Conservation (phyloP, 164 flowering plant genomes). For the Stephania japonica region DNA sequence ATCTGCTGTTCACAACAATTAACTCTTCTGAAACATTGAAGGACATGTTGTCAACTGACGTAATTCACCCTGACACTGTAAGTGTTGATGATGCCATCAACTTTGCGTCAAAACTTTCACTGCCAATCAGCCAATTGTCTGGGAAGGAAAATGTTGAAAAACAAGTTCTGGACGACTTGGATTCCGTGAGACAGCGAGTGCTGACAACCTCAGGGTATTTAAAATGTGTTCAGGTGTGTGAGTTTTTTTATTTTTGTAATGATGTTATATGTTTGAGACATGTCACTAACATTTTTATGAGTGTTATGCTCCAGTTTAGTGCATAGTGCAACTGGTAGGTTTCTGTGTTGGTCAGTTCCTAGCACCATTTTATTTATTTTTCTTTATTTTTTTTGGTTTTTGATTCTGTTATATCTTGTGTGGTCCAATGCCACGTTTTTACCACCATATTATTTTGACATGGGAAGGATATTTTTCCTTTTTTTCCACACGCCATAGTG, state of each 20-base stretch:
- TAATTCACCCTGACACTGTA: conserved; percentile 48
- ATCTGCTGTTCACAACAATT: conserved; percentile 43
- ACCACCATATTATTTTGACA: neutral
- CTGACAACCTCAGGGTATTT: conserved; percentile 82
- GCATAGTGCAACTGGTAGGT: neutral
- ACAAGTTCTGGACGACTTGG: conserved; percentile 55
- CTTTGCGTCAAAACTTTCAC: conserved; percentile 63
- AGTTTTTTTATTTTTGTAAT: neutral
- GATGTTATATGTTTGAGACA: neutral
- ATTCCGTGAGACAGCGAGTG: conserved; percentile 68
- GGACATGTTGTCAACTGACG: conserved; percentile 27
- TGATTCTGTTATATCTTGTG: neutral
- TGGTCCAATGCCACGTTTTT: neutral
- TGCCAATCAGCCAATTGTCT: conserved; percentile 23
- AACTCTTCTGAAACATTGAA: conserved; percentile 42
- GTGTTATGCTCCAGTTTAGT: neutral
- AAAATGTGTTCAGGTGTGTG: conserved; percentile 83
- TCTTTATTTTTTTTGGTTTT: neutral
- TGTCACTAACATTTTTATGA: neutral
- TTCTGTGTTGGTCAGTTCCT: neutral
- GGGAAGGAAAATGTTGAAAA: conserved; percentile 31
- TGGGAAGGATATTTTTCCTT: neutral
- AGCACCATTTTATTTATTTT: neutral
- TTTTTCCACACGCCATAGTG: neutral
- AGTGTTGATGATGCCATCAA: conserved; percentile 73